Percentiles rank a stretch among this genome's conserved stretches.
These are phyloP conservation scores for Quercus lobata DNA, from an alignment of 331 rosid species.

Conservation along the genomic window DNA sequence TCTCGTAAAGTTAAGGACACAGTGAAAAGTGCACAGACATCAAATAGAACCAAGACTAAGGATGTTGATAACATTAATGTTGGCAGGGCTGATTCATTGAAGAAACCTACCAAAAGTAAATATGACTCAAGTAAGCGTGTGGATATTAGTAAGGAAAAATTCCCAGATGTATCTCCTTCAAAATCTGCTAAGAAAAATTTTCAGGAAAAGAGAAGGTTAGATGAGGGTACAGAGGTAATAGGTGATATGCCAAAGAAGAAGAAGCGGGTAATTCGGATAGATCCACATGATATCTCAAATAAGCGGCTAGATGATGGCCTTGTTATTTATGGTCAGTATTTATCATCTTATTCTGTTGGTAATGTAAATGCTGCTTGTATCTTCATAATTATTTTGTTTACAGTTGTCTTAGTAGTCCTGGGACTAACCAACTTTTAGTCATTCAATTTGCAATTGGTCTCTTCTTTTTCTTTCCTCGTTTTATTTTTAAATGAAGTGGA, in stretches of 20 bases:
- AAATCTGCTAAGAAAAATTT: constrained; percentile 27
- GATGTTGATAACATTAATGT: constrained; percentile 20
- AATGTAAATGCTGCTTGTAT: constrained; percentile 6
- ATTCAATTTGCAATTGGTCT: neutral
- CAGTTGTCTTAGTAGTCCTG: neutral
- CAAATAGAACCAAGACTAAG: constrained; percentile 24
- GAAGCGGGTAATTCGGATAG: constrained; percentile 60
- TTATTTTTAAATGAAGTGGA: neutral
- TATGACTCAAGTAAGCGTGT: constrained; percentile 24
- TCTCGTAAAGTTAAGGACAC: constrained; percentile 18
- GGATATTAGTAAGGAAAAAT: constrained; percentile 13
- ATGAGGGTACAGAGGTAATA: constrained; percentile 28
- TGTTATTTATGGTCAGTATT: constrained; percentile 45
- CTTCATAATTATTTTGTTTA: neutral
- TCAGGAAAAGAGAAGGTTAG: constrained; percentile 23
- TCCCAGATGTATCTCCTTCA: constrained; percentile 15
- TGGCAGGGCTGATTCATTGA: constrained; percentile 27
- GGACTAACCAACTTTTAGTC: neutral
- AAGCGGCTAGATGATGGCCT: constrained; percentile 68
- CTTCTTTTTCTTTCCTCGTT: neutral
- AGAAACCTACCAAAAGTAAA: constrained; percentile 26
- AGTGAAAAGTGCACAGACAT: constrained; percentile 15
- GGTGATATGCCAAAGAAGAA: constrained; percentile 56
- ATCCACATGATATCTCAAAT: constrained; percentile 75
- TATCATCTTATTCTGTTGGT: constrained; percentile 7